Percentiles rank a stretch among this genome's conserved stretches.
Evolutionary conservation across 1,284 basidiomycete genomes (phyloP).

Genomic region (Ganoderma leucocontextum): DNA sequence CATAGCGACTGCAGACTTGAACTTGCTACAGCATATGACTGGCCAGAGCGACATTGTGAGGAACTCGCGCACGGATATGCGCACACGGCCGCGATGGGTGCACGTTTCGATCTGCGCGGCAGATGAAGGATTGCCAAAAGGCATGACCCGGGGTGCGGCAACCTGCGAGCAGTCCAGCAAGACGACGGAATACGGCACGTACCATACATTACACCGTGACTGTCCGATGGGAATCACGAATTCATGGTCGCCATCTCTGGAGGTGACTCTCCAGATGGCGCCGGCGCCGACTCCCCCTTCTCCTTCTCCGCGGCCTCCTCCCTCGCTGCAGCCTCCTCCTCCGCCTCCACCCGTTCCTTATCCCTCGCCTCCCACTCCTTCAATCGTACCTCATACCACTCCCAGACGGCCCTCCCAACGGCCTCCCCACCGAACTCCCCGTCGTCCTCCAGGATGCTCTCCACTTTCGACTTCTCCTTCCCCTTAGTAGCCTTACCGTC

Average conservation of each 20-base stretch:
- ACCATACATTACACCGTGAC: not conserved
- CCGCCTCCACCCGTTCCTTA: constrained; percentile 29
- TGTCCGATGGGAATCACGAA: not conserved
- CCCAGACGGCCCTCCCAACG: constrained; percentile 75
- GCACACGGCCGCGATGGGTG: too few relatives aligned
- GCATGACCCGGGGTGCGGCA: not conserved
- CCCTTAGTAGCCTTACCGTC: constrained; percentile 22
- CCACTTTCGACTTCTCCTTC: constrained; percentile 36
- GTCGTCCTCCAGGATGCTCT: constrained; percentile 56
- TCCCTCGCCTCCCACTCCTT: constrained; percentile 63
- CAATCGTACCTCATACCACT: constrained; percentile 69
- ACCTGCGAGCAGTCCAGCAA: not conserved
- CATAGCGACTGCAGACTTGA: too few relatives aligned
- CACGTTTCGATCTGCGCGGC: too few relatives aligned
- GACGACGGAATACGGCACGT: not conserved
- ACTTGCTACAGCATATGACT: too few relatives aligned
- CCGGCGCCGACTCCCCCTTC: not conserved
- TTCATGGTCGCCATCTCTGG: too few relatives aligned
- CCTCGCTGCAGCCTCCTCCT: constrained; percentile 24
- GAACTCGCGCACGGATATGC: too few relatives aligned
- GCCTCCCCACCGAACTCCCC: constrained; percentile 73
- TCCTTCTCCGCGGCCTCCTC: constrained; percentile 12
- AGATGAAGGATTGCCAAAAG: too few relatives aligned
- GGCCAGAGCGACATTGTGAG: too few relatives aligned
- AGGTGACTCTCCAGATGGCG: too few relatives aligned